phyloP scores from a whole-genome alignment of 768 basidiomycete species.

The Naganishia kalamii region DNA sequence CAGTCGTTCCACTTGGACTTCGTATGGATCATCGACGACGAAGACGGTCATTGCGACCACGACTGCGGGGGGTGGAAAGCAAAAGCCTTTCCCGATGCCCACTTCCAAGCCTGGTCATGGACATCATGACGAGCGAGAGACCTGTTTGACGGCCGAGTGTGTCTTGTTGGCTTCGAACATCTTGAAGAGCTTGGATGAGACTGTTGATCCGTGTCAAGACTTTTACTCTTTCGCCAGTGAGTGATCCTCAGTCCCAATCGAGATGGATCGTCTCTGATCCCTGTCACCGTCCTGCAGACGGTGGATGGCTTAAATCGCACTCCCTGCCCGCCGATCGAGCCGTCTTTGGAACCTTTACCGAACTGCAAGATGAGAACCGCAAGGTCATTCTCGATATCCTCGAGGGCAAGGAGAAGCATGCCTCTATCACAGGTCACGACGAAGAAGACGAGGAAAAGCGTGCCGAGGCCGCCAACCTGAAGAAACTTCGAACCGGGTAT shows the following conservation, averaged over 20 bases:
- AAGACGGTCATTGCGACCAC: constrained; percentile 34
- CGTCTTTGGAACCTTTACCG: constrained; percentile 64
- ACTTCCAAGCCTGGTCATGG: constrained; percentile 33
- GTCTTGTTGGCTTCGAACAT: constrained; percentile 76
- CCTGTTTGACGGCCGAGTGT: constrained; percentile 72
- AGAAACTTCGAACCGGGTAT: constrained; percentile 57
- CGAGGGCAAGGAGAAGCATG: constrained; percentile 47
- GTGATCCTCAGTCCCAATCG: constrained; percentile 44
- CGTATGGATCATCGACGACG: constrained; percentile 30
- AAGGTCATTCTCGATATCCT: constrained; percentile 69
- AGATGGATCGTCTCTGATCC: not conserved
- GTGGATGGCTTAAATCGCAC: constrained; percentile 77
- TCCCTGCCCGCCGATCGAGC: constrained; percentile 82
- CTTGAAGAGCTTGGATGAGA: constrained; percentile 68
- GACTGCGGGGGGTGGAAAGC: constrained; percentile 24
- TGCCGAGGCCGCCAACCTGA: constrained; percentile 56
- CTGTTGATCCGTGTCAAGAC: constrained; percentile 87
- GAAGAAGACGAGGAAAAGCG: constrained; percentile 43
- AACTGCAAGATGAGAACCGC: constrained; percentile 65
- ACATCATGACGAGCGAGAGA: constrained; percentile 48
- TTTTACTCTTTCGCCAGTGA: constrained; percentile 88
- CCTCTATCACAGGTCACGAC: constrained; percentile 13
- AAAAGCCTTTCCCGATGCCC: constrained; percentile 51
- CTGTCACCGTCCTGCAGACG: constrained; percentile 52
- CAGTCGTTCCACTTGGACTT: constrained; percentile 14